These are phyloP conservation scores for Scutellaria galericulata DNA, from an alignment of 257 asterid species.

Conservation along the genomic window DNA sequence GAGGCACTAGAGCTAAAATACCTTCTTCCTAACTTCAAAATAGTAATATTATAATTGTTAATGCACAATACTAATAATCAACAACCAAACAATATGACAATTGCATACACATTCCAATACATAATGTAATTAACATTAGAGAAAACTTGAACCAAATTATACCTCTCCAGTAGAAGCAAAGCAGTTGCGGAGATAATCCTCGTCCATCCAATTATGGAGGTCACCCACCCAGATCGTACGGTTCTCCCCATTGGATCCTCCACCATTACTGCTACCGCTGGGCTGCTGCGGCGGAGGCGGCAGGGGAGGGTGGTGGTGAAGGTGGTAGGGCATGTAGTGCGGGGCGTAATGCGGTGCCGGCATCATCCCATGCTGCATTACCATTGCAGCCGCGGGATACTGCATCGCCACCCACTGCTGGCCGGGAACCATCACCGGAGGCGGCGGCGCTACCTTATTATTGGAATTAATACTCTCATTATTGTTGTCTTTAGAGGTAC, in stretches of 20 bases:
- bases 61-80: not conserved
- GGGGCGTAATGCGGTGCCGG: constrained; percentile 78
- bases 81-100: not conserved
- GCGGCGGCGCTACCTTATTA: constrained; percentile 36
- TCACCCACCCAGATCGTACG: constrained; percentile 98
- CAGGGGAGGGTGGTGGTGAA: constrained; percentile 47
- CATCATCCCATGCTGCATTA: constrained; percentile 86
- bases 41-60: not conserved
- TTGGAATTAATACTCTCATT: constrained; percentile 25
- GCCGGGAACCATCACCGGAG: constrained; percentile 43
- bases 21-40: not conserved
- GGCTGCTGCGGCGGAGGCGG: constrained; percentile 44
- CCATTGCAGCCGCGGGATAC: constrained; percentile 80
- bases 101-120: too few species aligned
- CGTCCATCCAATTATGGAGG: constrained; percentile 95
- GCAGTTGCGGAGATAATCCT: constrained; percentile 93
- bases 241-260: constrained; percentile 75
- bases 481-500: constrained; percentile 31
- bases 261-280: constrained; percentile 46
- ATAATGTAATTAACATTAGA: not conserved
- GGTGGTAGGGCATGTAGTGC: constrained; percentile 57
- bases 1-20: not conserved
- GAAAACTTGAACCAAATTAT: not conserved
- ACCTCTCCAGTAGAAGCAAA: constrained; percentile 92
- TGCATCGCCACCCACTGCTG: constrained; percentile 85